Conservation (phyloP, 208 protist species). For the Leptomonas pyrrhocoris region DNA sequence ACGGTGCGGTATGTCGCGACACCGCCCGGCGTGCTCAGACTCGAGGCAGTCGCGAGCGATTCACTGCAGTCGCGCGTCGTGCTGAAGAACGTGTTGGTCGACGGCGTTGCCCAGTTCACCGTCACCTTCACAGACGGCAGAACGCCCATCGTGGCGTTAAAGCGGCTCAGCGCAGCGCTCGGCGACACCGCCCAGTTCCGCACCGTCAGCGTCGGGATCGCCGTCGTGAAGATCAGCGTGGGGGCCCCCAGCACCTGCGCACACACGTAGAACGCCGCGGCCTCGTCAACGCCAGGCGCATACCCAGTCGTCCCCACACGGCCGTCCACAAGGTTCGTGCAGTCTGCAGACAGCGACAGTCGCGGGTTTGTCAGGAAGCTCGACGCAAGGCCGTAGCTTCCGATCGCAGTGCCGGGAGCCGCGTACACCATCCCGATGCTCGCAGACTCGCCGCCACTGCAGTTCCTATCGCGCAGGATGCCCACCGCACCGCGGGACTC, state of each 20-base stretch:
- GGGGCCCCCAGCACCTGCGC: constrained; percentile 31
- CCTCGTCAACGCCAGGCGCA: constrained; percentile 42
- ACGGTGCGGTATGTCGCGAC: constrained; percentile 14
- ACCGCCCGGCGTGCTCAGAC: constrained; percentile 5
- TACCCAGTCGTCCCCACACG: constrained; percentile 39
- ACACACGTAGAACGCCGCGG: constrained; percentile 63
- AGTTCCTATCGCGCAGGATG: constrained; percentile 47
- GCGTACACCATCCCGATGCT: constrained; percentile 42
- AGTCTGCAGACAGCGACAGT: constrained; percentile 43
- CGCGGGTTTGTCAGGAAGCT: constrained; percentile 33
- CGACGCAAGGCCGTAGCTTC: constrained; percentile 49
- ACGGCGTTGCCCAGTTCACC: constrained; percentile 56
- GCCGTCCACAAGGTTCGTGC: constrained; percentile 23
- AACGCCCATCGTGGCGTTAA: constrained; percentile 31
- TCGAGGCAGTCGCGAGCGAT: constrained; percentile 20
- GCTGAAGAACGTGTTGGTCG: constrained; percentile 51
- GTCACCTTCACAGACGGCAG: constrained; percentile 22
- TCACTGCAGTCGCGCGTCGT: constrained; percentile 30
- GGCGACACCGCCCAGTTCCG: constrained; percentile 45
- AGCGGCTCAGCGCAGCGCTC: constrained; percentile 41
- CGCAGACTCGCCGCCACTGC: constrained; percentile 29
- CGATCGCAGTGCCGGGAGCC: constrained; percentile 39
- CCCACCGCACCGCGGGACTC: constrained; percentile 45
- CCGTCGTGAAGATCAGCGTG: constrained; percentile 56
- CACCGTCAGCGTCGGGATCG: constrained; percentile 49